Base-by-base conservation (phyloP, 768 basidiomycete species). In the Cubamyces sp. region DNA sequence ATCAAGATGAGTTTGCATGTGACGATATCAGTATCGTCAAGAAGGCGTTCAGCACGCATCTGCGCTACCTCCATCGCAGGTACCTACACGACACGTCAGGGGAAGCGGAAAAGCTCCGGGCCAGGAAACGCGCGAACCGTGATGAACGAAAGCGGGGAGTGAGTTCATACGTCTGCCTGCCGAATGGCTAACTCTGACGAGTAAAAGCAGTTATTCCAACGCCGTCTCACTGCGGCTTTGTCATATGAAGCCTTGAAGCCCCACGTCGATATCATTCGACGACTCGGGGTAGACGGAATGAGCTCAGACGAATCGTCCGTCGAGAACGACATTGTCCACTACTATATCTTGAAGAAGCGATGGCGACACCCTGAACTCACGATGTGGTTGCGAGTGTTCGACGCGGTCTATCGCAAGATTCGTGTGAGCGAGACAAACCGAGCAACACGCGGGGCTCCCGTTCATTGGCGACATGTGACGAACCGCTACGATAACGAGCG, bases 141-240 rank as follows among this genome's bases (percentile, higher is more conserved):
- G 46, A 48, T 19, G 46, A 48, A 48, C 46, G 46, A 7, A 48
- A 48, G 46, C 46, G 46, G 7, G 46, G 46, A 21, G 46, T 48
- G 23, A 48, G 46, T 25, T 21, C 23, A 5, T 25, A 3, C 46
- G 6, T 25, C n/a, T 48, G 21, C 3, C 23, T 21, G 6, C 46
- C 21, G 6, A 6, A 23, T 12, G 23, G n/a, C 8, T 14, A 21
- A 23, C 23, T 15, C 46, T 48, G 23, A 48, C 14, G 3, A 4
- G 21, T 25, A 5, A 15, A 3, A 25, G 21, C 46, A 48, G 46
- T 25, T 48, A 14, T 48, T 48, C 46, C 3, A 25, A 6, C 46
- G 46, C 15, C 46, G 46, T 21, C 21, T 48, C 23, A 48, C 46
- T 6, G 46, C 46, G 21, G 46, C 46, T 15, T 21, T 48, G 6